phyloP scores from a whole-genome alignment of 139 green algal species.

The Micractinium conductrix region DNA sequence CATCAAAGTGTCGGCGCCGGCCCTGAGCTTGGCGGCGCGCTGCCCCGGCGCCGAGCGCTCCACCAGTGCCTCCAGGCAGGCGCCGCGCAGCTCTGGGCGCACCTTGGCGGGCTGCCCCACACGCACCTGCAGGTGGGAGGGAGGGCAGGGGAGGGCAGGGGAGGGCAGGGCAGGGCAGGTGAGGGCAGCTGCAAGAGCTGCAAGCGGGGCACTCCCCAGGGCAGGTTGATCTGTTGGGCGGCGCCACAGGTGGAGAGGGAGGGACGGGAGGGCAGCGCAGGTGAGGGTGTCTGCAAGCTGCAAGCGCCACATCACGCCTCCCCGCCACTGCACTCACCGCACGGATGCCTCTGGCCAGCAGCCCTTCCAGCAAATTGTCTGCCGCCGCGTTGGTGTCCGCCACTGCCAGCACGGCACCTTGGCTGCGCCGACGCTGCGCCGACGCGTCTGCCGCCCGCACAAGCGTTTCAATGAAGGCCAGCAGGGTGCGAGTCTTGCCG shows the following conservation, averaged over 20 bases:
- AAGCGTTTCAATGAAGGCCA: conserved; percentile 72
- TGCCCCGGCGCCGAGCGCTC: conserved; percentile 54
- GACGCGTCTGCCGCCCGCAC: neutral
- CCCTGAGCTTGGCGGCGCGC: conserved; percentile 27
- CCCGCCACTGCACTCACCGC: conserved; percentile 37
- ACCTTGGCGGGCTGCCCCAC: conserved; percentile 54
- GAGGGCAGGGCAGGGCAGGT: neutral
- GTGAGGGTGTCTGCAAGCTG: neutral
- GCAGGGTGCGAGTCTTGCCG: conserved; percentile 87
- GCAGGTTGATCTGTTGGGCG: no score
- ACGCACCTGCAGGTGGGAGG: no score
- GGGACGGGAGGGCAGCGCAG: neutral
- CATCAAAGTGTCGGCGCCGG: neutral
- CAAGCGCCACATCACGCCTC: neutral
- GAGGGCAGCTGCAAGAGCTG: neutral
- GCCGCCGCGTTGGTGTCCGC: conserved; percentile 88
- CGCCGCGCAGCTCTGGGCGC: conserved; percentile 47
- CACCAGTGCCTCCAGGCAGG: conserved; percentile 68
- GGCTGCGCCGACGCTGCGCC: neutral
- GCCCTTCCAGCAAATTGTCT: conserved; percentile 92
- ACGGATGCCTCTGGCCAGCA: conserved; percentile 58
- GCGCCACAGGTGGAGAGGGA: no score
- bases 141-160: no score
- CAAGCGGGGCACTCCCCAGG: no score
- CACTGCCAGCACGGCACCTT: conserved; percentile 64